A percentile compares a stretch with the other conserved stretches of the same genome.
Conservation (phyloP, 441 rosid genomes). For the Mallotus japonicus region DNA sequence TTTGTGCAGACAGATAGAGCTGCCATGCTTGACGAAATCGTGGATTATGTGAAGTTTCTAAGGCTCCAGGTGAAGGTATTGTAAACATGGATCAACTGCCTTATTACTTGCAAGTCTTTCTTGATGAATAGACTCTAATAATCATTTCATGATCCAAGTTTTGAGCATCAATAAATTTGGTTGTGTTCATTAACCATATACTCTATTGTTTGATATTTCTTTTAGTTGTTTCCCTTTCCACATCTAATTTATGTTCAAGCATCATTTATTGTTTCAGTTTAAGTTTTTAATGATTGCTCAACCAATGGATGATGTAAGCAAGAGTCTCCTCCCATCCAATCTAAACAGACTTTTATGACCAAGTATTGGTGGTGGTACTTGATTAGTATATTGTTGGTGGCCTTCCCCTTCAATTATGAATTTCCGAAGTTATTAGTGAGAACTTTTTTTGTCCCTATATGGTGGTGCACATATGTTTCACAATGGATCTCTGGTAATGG, state of each 20-base stretch:
- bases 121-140: neutral
- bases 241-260: neutral
- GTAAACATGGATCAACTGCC: neutral
- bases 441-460: no score
- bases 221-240: neutral
- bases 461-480: neutral
- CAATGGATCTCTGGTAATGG: neutral
- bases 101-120: neutral
- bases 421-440: neutral
- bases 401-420: constrained; percentile 13
- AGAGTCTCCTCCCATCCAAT: constrained; percentile 15
- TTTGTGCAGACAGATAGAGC: constrained; percentile 86
- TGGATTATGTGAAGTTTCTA: constrained; percentile 96
- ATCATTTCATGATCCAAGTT: neutral
- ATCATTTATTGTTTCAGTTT: constrained; percentile 4
- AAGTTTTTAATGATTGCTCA: constrained; percentile 7
- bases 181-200: neutral
- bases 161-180: neutral
- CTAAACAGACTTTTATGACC: constrained; percentile 8
- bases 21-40: constrained; percentile 98
- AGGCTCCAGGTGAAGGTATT: constrained; percentile 99
- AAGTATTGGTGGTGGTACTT: constrained; percentile 8
- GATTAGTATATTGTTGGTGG: constrained; percentile 9
- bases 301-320: constrained; percentile 4
- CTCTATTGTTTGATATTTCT: neutral